Evolutionary conservation across 2,329 filamentous ascomycete genomes (phyloP).

Genomic region (Scopulariopsis brevicaulis): DNA sequence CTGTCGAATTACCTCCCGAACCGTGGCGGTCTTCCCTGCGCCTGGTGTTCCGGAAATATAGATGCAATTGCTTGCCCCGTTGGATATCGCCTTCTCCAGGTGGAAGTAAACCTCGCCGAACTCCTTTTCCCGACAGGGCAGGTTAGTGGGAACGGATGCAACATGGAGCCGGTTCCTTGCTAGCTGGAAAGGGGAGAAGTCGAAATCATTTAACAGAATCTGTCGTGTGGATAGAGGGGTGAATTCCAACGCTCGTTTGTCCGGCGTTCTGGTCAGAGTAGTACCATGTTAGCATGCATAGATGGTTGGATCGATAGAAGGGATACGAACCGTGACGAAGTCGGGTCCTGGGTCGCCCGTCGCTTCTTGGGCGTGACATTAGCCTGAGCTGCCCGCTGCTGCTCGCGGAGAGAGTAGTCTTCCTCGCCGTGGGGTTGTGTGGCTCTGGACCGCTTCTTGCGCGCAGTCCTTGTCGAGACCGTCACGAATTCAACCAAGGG

Average conservation of each 20-base stretch:
- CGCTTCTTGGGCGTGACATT: background rate
- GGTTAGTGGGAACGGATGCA: conserved; percentile 76
- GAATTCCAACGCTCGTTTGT: conserved; percentile 72
- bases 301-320: background rate
- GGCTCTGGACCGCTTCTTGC: conserved; percentile 9
- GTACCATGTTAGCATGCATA: background rate
- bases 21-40: conserved; percentile 94
- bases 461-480: conserved; percentile 58
- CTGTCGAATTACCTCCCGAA: conserved; percentile 84
- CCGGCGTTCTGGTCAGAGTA: background rate
- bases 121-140: conserved; percentile 86
- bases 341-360: background rate
- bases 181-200: conserved; percentile 81
- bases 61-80: conserved; percentile 89
- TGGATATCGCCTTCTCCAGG: conserved; percentile 85
- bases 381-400: background rate
- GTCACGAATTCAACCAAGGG: conserved; percentile 57
- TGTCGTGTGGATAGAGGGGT: conserved; percentile 86
- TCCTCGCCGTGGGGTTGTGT: background rate
- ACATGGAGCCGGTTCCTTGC: conserved; percentile 86
- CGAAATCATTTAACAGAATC: conserved; percentile 62
- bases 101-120: conserved; percentile 89
- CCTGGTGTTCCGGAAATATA: conserved; percentile 99
- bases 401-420: background rate
- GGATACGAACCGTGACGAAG: background rate